Evolutionary conservation across 257 asterid genomes (phyloP).

Genomic region (Solanum okadae): DNA sequence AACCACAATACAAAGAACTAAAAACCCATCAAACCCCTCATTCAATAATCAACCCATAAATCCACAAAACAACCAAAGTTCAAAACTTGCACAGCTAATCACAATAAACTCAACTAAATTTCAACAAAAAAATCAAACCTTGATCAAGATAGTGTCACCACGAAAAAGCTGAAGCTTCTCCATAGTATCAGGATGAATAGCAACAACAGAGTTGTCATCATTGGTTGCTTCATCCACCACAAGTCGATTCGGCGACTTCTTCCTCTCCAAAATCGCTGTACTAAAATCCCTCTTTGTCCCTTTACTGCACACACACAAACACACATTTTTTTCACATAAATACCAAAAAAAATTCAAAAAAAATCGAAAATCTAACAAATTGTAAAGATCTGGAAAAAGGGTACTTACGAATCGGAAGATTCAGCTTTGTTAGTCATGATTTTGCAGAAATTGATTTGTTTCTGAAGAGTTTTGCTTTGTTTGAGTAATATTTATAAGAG

Average conservation of each 20-base stretch:
- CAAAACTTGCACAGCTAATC: not conserved
- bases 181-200: conserved; percentile 27
- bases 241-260: conserved; percentile 18
- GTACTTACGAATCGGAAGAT: conserved; percentile 59
- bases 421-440: conserved; percentile 51
- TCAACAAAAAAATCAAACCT: conserved; percentile 3
- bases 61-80: not conserved
- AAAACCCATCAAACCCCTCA: not conserved
- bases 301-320: conserved; percentile 4
- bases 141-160: conserved; percentile 22
- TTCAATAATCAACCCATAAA: not conserved
- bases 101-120: not conserved
- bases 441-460: not conserved
- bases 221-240: conserved; percentile 21
- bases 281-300: conserved; percentile 23
- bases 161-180: conserved; percentile 28
- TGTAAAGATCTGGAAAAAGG: conserved; percentile 22
- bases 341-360: not conserved
- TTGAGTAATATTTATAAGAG: not conserved
- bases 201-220: conserved; percentile 25
- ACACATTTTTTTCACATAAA: not conserved
- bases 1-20: not conserved
- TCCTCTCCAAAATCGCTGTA: conserved; percentile 22
- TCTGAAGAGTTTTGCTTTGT: not conserved
- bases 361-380: not conserved